Conservation (phyloP, 192 early-diverging fungal species). For the Coemansia erecta region DNA sequence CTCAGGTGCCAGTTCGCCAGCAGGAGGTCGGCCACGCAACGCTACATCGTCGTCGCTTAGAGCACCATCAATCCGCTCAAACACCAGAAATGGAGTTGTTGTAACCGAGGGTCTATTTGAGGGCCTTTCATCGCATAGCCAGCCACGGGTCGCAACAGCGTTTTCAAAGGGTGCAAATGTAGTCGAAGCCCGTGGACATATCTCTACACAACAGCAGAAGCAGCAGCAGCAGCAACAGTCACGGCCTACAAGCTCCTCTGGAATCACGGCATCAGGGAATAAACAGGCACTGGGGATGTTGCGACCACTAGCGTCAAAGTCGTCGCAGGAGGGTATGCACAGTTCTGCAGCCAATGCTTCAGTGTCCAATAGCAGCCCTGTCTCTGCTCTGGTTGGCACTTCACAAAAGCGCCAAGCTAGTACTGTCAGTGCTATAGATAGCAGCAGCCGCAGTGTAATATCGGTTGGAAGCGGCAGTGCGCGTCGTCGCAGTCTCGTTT, state of each 20-base stretch:
- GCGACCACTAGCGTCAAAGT: slow-evolving; percentile 16
- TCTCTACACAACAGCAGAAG: slow-evolving; percentile 1
- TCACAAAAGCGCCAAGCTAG: no score
- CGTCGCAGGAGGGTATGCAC: not conserved
- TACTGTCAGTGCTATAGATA: no score
- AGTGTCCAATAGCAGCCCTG: not conserved
- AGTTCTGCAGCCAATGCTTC: not conserved
- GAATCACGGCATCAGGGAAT: not conserved
- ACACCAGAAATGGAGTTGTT: slow-evolving; percentile 4
- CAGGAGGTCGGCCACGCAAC: no score
- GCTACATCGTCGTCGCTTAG: slow-evolving; percentile 3
- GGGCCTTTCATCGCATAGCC: slow-evolving; percentile 13
- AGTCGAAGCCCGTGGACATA: slow-evolving; percentile 36
- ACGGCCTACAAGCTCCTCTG: slow-evolving; percentile 3
- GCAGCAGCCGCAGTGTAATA: no score
- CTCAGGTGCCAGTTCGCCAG: no score
- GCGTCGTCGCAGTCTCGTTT: no score
- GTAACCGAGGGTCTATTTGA: slow-evolving; percentile 1
- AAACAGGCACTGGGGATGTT: slow-evolving; percentile 27
- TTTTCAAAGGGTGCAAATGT: slow-evolving; percentile 16
- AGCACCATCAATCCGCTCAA: slow-evolving; percentile 26
- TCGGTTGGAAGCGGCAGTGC: no score
- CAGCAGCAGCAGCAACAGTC: slow-evolving; percentile 3
- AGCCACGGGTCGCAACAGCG: slow-evolving; percentile 27
- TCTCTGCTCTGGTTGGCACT: not conserved